phyloP scores from a whole-genome alignment of 805 yeast genomes.

The Ogataea pignaliae region DNA sequence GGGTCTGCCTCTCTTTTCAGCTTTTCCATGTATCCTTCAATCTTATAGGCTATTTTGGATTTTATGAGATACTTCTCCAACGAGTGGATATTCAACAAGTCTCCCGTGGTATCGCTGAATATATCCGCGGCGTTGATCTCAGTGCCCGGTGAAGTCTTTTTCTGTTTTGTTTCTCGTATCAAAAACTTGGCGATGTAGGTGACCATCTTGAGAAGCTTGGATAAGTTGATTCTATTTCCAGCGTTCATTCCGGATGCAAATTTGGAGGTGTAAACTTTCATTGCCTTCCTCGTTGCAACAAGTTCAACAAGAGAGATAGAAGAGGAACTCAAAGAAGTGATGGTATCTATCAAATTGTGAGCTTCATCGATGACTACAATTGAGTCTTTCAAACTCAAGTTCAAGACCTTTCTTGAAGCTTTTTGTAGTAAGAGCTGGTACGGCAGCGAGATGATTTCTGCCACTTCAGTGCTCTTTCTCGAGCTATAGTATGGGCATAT shows the following conservation, averaged over 20 bases:
- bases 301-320: conserved; percentile 50
- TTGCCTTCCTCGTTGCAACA: conserved; percentile 37
- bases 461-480: conserved; percentile 47
- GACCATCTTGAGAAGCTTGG: conserved; percentile 58
- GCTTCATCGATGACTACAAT: conserved; percentile 89
- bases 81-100: conserved; percentile 63
- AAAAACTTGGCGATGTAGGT: conserved; percentile 49
- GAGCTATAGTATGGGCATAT: conserved; percentile 83
- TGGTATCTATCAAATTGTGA: conserved; percentile 78
- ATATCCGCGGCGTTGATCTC: conserved; percentile 49
- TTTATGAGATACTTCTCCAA: conserved; percentile 57
- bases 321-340: conserved; percentile 64
- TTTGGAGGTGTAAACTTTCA: conserved; percentile 52
- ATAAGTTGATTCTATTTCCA: conserved; percentile 64
- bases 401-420: conserved; percentile 53
- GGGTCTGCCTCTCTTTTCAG: conserved; percentile 6
- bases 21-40: conserved; percentile 62
- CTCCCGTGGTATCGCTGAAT: conserved; percentile 58
- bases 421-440: conserved; percentile 71
- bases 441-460: conserved; percentile 81
- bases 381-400: conserved; percentile 55
- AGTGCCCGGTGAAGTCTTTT: conserved; percentile 44
- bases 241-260: conserved; percentile 64
- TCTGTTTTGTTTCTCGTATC: conserved; percentile 20
- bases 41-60: conserved; percentile 78